Percentiles rank a stretch among this genome's conserved stretches.
Evolutionary conservation across 495 filamentous ascomycete genomes (phyloP).

Genomic region (Aspergillus asperescens): DNA sequence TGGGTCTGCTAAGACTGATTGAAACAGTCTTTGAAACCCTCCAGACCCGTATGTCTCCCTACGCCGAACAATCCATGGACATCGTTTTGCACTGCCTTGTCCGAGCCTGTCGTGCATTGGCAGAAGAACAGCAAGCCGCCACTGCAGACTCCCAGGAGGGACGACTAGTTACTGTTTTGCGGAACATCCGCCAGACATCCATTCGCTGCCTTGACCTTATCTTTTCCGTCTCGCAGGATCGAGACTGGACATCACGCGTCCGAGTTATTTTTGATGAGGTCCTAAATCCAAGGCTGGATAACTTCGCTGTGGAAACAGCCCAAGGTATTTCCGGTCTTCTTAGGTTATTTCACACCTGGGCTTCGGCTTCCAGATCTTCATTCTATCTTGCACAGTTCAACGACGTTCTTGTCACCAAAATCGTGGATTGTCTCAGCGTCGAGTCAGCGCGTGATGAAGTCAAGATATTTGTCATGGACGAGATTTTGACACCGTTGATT

Average conservation of each 20-base stretch:
- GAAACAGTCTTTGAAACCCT: conserved; percentile 81
- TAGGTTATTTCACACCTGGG: conserved; percentile 76
- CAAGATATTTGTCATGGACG: conserved; percentile 69
- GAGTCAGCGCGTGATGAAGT: conserved; percentile 83
- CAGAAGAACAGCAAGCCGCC: conserved; percentile 30
- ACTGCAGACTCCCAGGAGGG: conserved; percentile 41
- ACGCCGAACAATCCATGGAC: conserved; percentile 59
- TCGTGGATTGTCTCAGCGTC: conserved; percentile 66
- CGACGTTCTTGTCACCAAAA: conserved; percentile 54
- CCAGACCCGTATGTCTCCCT: conserved; percentile 59
- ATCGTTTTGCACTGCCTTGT: conserved; percentile 75
- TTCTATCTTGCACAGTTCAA: conserved; percentile 64
- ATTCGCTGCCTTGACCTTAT: conserved; percentile 75
- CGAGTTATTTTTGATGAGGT: conserved; percentile 65
- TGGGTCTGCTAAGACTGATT: conserved; percentile 85
- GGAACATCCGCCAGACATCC: conserved; percentile 64
- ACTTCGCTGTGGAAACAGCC: conserved; percentile 78
- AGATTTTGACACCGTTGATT: conserved; percentile 61
- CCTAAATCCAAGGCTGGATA: conserved; percentile 69
- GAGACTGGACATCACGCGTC: conserved; percentile 67
- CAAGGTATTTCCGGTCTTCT: conserved; percentile 82
- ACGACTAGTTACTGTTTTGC: conserved; percentile 51
- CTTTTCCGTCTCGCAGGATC: conserved; percentile 61
- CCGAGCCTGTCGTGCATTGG: conserved; percentile 57
- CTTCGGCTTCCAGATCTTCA: conserved; percentile 57